Conservation (phyloP, 768 basidiomycete genomes). For the Mycena latifolia region DNA sequence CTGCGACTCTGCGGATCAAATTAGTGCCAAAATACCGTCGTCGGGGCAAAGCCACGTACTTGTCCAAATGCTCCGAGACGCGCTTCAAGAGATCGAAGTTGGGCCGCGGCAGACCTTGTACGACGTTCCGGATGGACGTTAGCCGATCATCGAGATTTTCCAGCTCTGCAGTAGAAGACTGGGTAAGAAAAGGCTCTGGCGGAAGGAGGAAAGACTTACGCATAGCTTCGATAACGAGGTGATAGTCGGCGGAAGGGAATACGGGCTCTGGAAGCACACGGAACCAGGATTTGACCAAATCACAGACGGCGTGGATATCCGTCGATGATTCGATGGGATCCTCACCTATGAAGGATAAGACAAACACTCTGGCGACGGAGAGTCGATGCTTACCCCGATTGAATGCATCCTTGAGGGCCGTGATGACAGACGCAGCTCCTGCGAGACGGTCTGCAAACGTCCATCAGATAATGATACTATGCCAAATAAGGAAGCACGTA, state of each 20-base stretch:
- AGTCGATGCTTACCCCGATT: constrained; percentile 66
- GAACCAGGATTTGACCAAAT: constrained; percentile 90
- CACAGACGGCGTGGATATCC: constrained; percentile 88
- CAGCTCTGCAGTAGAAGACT: constrained; percentile 57
- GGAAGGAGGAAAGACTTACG: constrained; percentile 58
- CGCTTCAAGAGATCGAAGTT: constrained; percentile 87
- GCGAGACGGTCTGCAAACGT: constrained; percentile 78
- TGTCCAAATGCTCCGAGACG: constrained; percentile 87
- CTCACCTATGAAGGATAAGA: constrained; percentile 56
- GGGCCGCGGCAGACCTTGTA: constrained; percentile 76
- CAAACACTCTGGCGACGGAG: not conserved
- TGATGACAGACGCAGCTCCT: constrained; percentile 79
- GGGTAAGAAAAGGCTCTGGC: constrained; percentile 2
- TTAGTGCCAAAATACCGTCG: not conserved
- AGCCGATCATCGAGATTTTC: constrained; percentile 75
- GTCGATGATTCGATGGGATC: constrained; percentile 68
- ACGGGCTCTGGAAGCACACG: constrained; percentile 84
- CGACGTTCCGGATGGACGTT: constrained; percentile 70
- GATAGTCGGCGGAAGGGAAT: constrained; percentile 75
- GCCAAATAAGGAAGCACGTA: constrained; percentile 51
- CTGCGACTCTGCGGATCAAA: constrained; percentile 71
- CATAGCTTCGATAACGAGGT: constrained; percentile 76
- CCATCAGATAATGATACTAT: constrained; percentile 5
- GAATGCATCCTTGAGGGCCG: constrained; percentile 77
- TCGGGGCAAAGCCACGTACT: constrained; percentile 47